Conservation (phyloP, 371 early-diverging fungal genomes). For the Smittium mucronatum region DNA sequence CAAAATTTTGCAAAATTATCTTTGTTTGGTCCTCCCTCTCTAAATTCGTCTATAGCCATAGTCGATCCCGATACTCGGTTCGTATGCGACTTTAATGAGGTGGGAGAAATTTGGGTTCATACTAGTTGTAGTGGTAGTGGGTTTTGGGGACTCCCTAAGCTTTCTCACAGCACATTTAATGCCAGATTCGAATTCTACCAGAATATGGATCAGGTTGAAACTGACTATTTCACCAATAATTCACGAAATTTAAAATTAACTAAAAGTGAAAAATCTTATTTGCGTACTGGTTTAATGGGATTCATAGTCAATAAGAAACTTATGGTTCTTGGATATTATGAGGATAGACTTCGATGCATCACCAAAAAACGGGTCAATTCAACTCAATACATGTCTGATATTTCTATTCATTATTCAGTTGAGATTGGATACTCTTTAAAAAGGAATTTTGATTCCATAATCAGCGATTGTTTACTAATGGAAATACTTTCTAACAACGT, state of each 20-base stretch:
- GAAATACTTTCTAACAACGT: conserved; percentile 47
- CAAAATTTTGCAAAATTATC: conserved; percentile 20
- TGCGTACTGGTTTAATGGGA: conserved; percentile 72
- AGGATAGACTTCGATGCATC: conserved; percentile 44
- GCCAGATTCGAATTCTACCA: conserved; percentile 36
- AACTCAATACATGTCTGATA: neutral
- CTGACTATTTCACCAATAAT: conserved; percentile 19
- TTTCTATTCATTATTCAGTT: conserved; percentile 20
- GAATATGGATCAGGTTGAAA: conserved; percentile 15
- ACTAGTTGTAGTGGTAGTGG: conserved; percentile 61
- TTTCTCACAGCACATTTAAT: conserved; percentile 57
- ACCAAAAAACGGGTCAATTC: conserved; percentile 1
- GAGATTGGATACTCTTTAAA: conserved; percentile 23
- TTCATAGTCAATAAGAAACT: conserved; percentile 56
- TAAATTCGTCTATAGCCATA: conserved; percentile 46
- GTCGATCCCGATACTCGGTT: conserved; percentile 69
- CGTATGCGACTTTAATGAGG: conserved; percentile 53
- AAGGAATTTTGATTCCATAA: conserved; percentile 15
- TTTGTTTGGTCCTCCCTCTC: conserved; percentile 26
- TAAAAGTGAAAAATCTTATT: conserved; percentile 40
- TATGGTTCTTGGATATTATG: conserved; percentile 60
- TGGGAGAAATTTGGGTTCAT: conserved; percentile 80
- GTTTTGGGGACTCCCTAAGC: conserved; percentile 67
- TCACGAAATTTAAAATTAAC: neutral
- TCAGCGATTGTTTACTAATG: conserved; percentile 40